Evolutionary conservation across 139 green algal species (phyloP).

Genomic region (Chlamydomonas schloesseri): DNA sequence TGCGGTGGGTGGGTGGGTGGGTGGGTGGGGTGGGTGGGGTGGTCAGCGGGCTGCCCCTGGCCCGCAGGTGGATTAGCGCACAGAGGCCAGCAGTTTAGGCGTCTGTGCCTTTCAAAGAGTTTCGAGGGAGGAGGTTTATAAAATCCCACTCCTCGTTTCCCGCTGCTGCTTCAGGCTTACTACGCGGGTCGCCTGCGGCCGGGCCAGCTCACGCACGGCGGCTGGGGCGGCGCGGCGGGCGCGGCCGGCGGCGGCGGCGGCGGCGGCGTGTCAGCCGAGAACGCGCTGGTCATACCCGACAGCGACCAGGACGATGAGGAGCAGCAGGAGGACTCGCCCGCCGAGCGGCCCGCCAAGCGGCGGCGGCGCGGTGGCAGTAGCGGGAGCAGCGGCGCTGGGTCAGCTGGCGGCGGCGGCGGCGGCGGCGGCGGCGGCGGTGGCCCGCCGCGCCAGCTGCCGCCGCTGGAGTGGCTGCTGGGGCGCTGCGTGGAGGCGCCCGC

Average conservation of each 20-base stretch:
- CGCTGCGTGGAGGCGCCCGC: neutral
- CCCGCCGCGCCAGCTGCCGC: constrained; percentile 1
- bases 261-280: neutral
- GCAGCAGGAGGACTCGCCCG: neutral
- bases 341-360: neutral
- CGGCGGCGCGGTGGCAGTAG: neutral
- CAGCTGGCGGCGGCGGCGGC: neutral
- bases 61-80: neutral
- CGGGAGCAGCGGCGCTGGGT: neutral
- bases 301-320: constrained; percentile 12
- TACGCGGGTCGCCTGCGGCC: neutral
- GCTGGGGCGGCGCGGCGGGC: neutral
- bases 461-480: constrained; percentile 39
- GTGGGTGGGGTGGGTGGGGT: neutral
- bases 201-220: constrained; percentile 16
- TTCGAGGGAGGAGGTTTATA: too few species aligned
- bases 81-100: too few species aligned
- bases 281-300: neutral
- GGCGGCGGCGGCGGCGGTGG: neutral
- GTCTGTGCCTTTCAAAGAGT: too few species aligned
- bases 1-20: neutral
- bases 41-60: neutral
- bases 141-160: too few species aligned
- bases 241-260: too few species aligned
- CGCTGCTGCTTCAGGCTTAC: neutral